Conservation (phyloP, 768 basidiomycete species). For the Trametes cinnabarina region DNA sequence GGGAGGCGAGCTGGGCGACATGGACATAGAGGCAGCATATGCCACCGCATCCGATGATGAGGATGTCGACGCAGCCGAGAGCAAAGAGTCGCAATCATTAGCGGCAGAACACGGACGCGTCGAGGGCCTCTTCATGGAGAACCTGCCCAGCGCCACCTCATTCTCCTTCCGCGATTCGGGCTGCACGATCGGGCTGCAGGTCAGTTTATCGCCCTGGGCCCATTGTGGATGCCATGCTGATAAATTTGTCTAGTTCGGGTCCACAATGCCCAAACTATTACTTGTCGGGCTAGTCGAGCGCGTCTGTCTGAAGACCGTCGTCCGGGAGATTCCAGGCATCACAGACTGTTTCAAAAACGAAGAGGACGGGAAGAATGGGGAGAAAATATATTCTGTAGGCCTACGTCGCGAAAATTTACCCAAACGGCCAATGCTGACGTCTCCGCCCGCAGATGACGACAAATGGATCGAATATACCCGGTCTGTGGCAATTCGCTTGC, state of each 20-base stretch:
- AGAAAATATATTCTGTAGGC: slow-evolving; percentile 47
- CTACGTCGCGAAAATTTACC: slow-evolving; percentile 4
- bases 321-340: slow-evolving; percentile 90
- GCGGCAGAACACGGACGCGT: slow-evolving; percentile 43
- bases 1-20: slow-evolving; percentile 50
- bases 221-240: not conserved
- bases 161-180: slow-evolving; percentile 66
- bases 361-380: slow-evolving; percentile 54
- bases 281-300: slow-evolving; percentile 92
- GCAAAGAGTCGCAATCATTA: slow-evolving; percentile 29
- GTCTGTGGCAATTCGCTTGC: slow-evolving; percentile 76
- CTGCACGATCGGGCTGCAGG: slow-evolving; percentile 84
- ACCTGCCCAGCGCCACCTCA: slow-evolving; percentile 63
- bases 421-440: not conserved
- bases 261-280: slow-evolving; percentile 88
- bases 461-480: slow-evolving; percentile 91
- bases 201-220: slow-evolving; percentile 37
- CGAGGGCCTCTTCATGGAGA: slow-evolving; percentile 51
- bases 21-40: slow-evolving; percentile 60
- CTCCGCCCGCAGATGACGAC: slow-evolving; percentile 59
- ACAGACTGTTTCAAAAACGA: slow-evolving; percentile 79
- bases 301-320: slow-evolving; percentile 76
- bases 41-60: slow-evolving; percentile 42
- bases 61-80: slow-evolving; percentile 36
- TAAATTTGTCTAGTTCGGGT: slow-evolving; percentile 59